phyloP scores from a whole-genome alignment of 768 basidiomycete species.

The Rhodotorula graminis region DNA sequence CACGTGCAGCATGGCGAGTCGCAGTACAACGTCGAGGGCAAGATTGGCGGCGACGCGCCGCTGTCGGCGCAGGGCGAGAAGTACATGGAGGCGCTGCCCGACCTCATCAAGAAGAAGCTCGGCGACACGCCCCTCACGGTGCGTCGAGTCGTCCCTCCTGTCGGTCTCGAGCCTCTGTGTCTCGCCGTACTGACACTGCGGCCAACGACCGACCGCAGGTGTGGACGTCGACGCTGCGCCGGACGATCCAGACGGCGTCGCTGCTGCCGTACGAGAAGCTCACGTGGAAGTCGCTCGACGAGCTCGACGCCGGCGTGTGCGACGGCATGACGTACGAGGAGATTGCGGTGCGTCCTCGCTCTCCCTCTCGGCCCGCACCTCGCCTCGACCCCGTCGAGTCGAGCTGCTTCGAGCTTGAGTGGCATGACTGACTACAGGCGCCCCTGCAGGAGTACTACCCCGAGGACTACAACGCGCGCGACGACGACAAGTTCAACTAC shows the following conservation, averaged over 20 bases:
- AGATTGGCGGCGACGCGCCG: constrained; percentile 94
- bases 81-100: constrained; percentile 81
- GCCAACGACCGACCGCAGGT: constrained; percentile 54
- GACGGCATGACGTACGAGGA: constrained; percentile 99
- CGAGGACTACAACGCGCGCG: constrained; percentile 94
- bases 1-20: constrained; percentile 84
- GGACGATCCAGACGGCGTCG: constrained; percentile 86
- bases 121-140: constrained; percentile 84
- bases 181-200: not conserved
- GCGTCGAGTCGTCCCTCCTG: constrained; percentile 29
- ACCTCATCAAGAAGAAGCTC: constrained; percentile 80
- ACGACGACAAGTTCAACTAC: constrained; percentile 99
- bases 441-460: constrained; percentile 72
- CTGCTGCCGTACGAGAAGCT: constrained; percentile 78
- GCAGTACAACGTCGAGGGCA: constrained; percentile 90
- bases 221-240: constrained; percentile 95
- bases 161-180: not conserved
- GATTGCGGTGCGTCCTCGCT: constrained; percentile 67
- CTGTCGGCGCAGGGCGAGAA: constrained; percentile 76
- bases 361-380: not conserved
- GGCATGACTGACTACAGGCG: not conserved
- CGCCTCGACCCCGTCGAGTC: no score
- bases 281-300: constrained; percentile 98
- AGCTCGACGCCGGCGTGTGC: constrained; percentile 97
- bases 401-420: no score